Base-by-base conservation (phyloP, 176 grass and related monocot species). In the Phragmites australis region DNA sequence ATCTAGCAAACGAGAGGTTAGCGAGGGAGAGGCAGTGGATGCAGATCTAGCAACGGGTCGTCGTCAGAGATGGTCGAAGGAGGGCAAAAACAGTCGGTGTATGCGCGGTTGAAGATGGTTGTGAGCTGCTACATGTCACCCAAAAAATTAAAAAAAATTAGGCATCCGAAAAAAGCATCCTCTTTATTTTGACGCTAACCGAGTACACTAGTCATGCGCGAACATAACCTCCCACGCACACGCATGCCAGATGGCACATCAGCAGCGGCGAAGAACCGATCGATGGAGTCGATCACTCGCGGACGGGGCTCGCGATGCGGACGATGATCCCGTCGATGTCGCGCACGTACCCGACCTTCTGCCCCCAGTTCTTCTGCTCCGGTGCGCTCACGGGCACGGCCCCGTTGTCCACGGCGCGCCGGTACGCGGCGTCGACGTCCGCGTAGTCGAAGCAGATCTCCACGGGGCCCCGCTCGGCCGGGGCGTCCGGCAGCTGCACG, bases 371-470 rank as follows among this genome's bases (percentile, higher is more conserved):
- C 74, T 94, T 97, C n/a, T 44, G 26, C 81, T 93, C 92, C 16
- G 86, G 92, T 37, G 81, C 29, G 72, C 94, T 90, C 47, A 97
- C 85, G 3, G 90, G 80, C 62, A 75, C 22, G 3, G 94, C 92
- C 26, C 94, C 92, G 16, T 48, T 65, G 6, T 88, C 88, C 26
- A 94, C 85, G 21, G 89, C 92, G 43, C 65, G 74, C 34, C 37
- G 60, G 85, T 92, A 97, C 37, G 88, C 92, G 5, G 83, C 83
- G 63, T 97, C 95, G 2, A 97, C 92, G 64, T 97, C 94, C 23
- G 25, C n/a, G 65, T 87, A 97, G 76, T 83, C 81, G 80, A 97
- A 97, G 92, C 88, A 94, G 77, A 97, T 88, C 90, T 97, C 92
- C 51, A 97, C 81, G n/a, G 92, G 58, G 0, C 86, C 89, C 22